phyloP scores from a whole-genome alignment of 2,329 filamentous ascomycete genomes.

The Microdochium bolleyi region DNA sequence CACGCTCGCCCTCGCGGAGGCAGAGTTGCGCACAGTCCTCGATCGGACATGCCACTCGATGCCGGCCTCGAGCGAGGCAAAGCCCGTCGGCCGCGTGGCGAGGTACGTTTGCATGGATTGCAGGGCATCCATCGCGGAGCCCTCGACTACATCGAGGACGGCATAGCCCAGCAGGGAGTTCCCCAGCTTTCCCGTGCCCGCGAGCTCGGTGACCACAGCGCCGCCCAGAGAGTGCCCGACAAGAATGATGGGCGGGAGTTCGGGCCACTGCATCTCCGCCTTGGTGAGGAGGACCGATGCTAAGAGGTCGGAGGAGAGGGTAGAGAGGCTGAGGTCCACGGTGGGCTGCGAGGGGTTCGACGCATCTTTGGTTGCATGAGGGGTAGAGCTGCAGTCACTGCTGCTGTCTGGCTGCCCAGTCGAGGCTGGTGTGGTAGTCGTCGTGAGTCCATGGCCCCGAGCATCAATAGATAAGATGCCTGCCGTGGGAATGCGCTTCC shows the following conservation, averaged over 20 bases:
- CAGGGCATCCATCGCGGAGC: constrained; percentile 89
- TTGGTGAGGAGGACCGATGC: constrained; percentile 62
- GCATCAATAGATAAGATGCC: constrained; percentile 83
- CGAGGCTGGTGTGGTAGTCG: background rate
- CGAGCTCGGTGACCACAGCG: constrained; percentile 80
- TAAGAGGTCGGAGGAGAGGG: constrained; percentile 65
- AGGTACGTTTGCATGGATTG: constrained; percentile 92
- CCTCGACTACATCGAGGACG: constrained; percentile 92
- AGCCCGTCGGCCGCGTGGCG: constrained; percentile 69
- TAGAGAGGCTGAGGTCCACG: constrained; percentile 61
- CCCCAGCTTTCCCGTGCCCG: constrained; percentile 58
- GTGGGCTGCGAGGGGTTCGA: too few species aligned
- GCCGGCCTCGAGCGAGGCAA: constrained; percentile 67
- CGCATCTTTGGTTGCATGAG: too few species aligned
- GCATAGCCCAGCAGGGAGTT: constrained; percentile 71
- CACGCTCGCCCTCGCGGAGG: constrained; percentile 81
- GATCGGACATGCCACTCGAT: constrained; percentile 94
- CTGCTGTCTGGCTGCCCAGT: background rate
- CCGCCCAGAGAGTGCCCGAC: constrained; percentile 92
- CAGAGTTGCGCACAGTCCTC: constrained; percentile 74
- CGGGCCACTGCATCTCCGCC: constrained; percentile 61
- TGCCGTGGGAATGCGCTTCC: constrained; percentile 66
- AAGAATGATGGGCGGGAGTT: constrained; percentile 67
- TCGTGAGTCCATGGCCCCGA: constrained; percentile 72
- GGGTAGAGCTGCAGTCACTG: too few species aligned